Evolutionary conservation across 352 stramenopile species (phyloP), one percentile per base, ranked within the genome.

Genomic region (Phytopythium cucurbitacearum): DNA sequence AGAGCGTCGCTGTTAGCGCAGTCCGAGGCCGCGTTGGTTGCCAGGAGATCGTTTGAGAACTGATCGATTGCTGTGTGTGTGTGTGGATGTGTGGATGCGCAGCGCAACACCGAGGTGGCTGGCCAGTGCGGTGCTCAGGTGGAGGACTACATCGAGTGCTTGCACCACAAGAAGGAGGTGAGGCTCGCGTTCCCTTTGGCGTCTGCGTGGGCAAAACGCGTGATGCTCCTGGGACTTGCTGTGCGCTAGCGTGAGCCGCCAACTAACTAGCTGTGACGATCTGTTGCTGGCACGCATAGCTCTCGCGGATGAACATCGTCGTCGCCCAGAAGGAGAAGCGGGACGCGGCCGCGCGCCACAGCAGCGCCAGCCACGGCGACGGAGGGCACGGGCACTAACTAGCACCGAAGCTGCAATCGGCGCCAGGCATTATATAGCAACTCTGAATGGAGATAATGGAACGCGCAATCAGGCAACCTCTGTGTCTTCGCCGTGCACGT

Each of bases 101-200:
- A 94, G 85, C 93, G 84, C 65, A 76, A 96, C 68, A 88, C 82
- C 52, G 80, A 89, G 64, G 64, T 74, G 47, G 69, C 86, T 57
- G 84, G 85, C 58, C 66, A 88, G 59, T 97, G 87, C 66, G 72
- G 65, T 66, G 78, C 89, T 73, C 66, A 92, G 64, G 85, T 95
- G 12, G 88, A 98, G 57, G 94, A 98, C 76, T 98, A 98, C 63
- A 80, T 98, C 51, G 94, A 98, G 71, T 98, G 94, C 60, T 71
- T 98, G 53, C 94, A 98, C 72, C 86, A 96, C 74, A 94, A 88
- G 73, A 98, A 98, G 71, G 91, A 98, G 80, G 85, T 95, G 59
- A 43, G 59, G 32, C n/a, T 1, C 13, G 48, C 7, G 15, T 47
- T 2, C 3, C 8, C 12, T 33, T 40, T 10, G n/a, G 0, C 15